A percentile compares a stretch with the other conserved stretches of the same genome.
phyloP scores from a whole-genome alignment of 345 rosid species.

The Aegle marmelos region DNA sequence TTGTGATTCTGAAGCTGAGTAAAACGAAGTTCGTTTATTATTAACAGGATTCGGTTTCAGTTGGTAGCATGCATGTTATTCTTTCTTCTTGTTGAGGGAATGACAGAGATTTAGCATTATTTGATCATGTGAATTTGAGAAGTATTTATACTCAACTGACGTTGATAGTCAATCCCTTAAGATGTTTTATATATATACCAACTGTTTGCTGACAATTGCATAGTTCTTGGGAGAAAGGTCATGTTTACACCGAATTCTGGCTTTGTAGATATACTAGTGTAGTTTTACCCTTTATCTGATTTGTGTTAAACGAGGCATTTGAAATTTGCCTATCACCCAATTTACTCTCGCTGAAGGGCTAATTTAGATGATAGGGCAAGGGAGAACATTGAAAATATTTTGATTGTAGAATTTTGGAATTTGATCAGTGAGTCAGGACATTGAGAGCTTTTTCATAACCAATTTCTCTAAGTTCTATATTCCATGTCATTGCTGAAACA shows the following conservation, averaged over 20 bases:
- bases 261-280: not conserved
- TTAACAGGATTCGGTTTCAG: not conserved
- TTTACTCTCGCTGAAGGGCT: not conserved
- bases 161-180: not conserved
- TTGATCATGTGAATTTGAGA: not conserved
- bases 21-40: not conserved
- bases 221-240: not conserved
- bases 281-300: not conserved
- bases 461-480: not conserved
- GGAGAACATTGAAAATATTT: not conserved
- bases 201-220: not conserved
- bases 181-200: not conserved
- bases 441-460: not conserved
- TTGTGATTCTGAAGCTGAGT: not conserved
- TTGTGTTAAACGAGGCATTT: not conserved
- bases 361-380: not conserved
- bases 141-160: not conserved
- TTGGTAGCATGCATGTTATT: not conserved
- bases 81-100: not conserved
- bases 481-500: constrained; percentile 17
- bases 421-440: not conserved
- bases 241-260: not conserved
- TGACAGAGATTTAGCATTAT: not conserved
- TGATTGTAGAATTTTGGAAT: not conserved
- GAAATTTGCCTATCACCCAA: not conserved